Base-by-base conservation (phyloP, 768 basidiomycete species). In the Epithele typhae region DNA sequence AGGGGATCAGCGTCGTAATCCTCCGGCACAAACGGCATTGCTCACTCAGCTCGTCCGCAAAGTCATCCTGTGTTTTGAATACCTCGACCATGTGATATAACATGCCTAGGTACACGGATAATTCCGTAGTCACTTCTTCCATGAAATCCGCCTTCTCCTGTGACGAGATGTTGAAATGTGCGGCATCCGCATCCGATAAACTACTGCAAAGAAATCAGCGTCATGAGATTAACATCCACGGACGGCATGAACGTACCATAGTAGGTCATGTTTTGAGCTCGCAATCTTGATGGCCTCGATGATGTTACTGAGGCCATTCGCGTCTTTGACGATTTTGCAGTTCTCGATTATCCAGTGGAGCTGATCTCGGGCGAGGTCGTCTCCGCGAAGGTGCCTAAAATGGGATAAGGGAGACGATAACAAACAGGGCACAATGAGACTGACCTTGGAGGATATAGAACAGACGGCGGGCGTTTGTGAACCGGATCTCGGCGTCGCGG, bases 41-140 rank as follows among this genome's bases (percentile, higher is more conserved):
- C 94, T 74, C 67, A 96, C 95, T 98, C 39, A 98, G 73, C 67
- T 98, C 95, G 56, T 96, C 93, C 2, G 90, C 93, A 63, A 98
- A 97, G 57, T 92, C 84, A 48, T 94, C 92, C 54, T 96, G 87
- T 3, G 86, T 84, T 61, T 95, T 87, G 67, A 92, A 92, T 22
- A 93, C 78, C 68, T 98, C 95, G 12, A 97, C 84, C 45, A 98
- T 68, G 62, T 96, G 92, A 64, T 98, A 99, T 36, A 97, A 70
- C 82, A 97, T 91, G 8, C 90, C 92, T 24, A 97, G 77, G 59
- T 92, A 90, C n/a, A 93, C 83, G 8, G 91, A 91, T 46, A 96
- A 79, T 64, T 96, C 93, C 4, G 88, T 92, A 38, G 90, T 82
- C 40, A 94, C 80, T 68, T 96, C 93, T 59, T 96, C 93, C 53